Conservation (phyloP, 1,284 basidiomycete genomes). For the Pholiota adiposa region DNA sequence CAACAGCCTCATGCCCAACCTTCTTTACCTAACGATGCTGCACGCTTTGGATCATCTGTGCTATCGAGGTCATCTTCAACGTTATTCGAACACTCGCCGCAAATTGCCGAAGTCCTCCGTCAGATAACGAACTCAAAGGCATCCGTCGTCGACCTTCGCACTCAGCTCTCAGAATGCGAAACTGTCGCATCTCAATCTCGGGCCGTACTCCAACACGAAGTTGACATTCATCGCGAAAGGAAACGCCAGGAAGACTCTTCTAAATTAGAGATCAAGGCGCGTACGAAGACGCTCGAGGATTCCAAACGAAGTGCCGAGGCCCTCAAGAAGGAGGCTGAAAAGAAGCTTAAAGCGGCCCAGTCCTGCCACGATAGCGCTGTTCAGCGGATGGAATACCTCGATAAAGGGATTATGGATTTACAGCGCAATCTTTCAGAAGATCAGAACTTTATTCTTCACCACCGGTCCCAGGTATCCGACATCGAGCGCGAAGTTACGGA, state of each 20-base stretch:
- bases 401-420: constrained; percentile 69
- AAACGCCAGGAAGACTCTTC: constrained; percentile 86
- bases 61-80: constrained; percentile 42
- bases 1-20: constrained; percentile 32
- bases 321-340: constrained; percentile 83
- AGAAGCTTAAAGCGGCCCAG: constrained; percentile 77
- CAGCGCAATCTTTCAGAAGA: constrained; percentile 58
- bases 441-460: constrained; percentile 51
- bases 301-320: constrained; percentile 83
- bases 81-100: constrained; percentile 69
- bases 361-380: constrained; percentile 66
- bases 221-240: constrained; percentile 74
- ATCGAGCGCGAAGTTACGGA: constrained; percentile 53
- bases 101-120: constrained; percentile 75
- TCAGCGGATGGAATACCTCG: constrained; percentile 67
- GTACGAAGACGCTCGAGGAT: constrained; percentile 87
- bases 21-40: constrained; percentile 37
- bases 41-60: constrained; percentile 36
- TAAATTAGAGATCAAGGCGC: constrained; percentile 78
- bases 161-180: constrained; percentile 78
- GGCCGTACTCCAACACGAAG: constrained; percentile 67
- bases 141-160: constrained; percentile 72
- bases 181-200: constrained; percentile 65
- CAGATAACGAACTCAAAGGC: constrained; percentile 76
- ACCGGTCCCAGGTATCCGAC: constrained; percentile 45